Conservation (phyloP, 192 early-diverging fungal species). For the Podila minutissima region DNA sequence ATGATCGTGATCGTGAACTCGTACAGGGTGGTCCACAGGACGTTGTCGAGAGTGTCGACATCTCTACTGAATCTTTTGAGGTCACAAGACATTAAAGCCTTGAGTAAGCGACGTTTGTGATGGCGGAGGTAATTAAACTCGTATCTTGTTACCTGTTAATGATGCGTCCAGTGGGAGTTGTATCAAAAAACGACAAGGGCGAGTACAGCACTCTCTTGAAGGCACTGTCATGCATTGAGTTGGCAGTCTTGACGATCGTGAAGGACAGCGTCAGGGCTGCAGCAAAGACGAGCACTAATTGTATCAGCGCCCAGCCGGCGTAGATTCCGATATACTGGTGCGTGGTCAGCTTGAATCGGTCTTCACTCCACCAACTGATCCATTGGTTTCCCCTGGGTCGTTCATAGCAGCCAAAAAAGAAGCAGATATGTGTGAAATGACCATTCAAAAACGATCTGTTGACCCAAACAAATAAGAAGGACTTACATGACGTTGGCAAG, state of each 20-base stretch:
- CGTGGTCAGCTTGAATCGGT: slow-evolving; percentile 18
- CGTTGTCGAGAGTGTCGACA: slow-evolving; percentile 71
- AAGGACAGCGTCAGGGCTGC: slow-evolving; percentile 33
- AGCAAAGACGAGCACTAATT: slow-evolving; percentile 28
- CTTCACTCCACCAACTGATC: slow-evolving; percentile 52
- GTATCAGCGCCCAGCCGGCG: slow-evolving; percentile 20
- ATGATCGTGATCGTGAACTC: slow-evolving; percentile 44
- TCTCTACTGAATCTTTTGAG: slow-evolving; percentile 74
- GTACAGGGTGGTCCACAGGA: slow-evolving; percentile 54
- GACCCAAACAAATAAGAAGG: background rate
- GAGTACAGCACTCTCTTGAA: slow-evolving; percentile 68
- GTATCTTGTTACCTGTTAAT: slow-evolving; percentile 74
- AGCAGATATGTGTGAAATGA: background rate
- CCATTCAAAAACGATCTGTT: no score
- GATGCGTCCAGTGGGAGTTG: slow-evolving; percentile 85
- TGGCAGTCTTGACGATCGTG: slow-evolving; percentile 68
- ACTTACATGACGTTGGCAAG: slow-evolving; percentile 50
- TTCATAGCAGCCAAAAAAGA: background rate
- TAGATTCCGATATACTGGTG: slow-evolving; percentile 33
- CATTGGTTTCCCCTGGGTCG: slow-evolving; percentile 37
- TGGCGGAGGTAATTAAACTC: slow-evolving; percentile 52
- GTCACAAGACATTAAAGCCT: no score
- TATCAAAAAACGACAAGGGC: slow-evolving; percentile 89
- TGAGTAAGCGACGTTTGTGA: no score
- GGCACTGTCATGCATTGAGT: slow-evolving; percentile 67